These are phyloP conservation scores for Cryptosporidium sp. DNA, from an alignment of 169 alveolate species.

Conservation along the genomic window DNA sequence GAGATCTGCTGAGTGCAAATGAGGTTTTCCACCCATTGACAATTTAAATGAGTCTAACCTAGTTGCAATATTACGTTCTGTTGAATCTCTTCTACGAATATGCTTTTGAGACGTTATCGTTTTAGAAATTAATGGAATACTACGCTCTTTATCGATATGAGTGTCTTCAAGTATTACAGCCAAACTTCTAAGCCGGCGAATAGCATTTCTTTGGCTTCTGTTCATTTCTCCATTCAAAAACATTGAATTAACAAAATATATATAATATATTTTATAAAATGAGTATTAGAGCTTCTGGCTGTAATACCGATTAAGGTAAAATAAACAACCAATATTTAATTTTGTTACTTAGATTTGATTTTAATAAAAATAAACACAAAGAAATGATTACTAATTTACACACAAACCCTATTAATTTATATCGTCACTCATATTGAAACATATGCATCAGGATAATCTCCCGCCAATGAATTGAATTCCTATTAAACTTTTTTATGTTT, in stretches of 20 bases:
- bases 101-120: slow-evolving; percentile 12
- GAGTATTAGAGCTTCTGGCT: background rate
- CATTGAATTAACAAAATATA: background rate
- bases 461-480: slow-evolving; percentile 3
- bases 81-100: slow-evolving; percentile 28
- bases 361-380: background rate
- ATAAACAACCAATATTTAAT: slow-evolving; percentile 9
- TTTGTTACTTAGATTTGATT: background rate
- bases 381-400: slow-evolving; percentile 2
- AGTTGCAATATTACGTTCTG: slow-evolving; percentile 50
- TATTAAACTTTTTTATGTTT: background rate
- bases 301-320: slow-evolving; percentile 3
- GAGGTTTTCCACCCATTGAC: slow-evolving; percentile 79
- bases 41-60: slow-evolving; percentile 60
- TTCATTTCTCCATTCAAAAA: slow-evolving; percentile 51
- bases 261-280: background rate
- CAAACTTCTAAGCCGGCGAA: slow-evolving; percentile 72
- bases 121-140: slow-evolving; percentile 4
- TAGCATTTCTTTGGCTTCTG: slow-evolving; percentile 36
- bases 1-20: slow-evolving; percentile 80
- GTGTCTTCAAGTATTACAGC: slow-evolving; percentile 76
- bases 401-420: slow-evolving; percentile 11
- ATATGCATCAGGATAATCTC: slow-evolving; percentile 26
- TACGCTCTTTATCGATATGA: slow-evolving; percentile 54
- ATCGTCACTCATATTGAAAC: slow-evolving; percentile 30